These are phyloP conservation scores for Cystobasidiaceae sp. DNA, from an alignment of 1,284 basidiomycete genomes.

Conservation along the genomic window DNA sequence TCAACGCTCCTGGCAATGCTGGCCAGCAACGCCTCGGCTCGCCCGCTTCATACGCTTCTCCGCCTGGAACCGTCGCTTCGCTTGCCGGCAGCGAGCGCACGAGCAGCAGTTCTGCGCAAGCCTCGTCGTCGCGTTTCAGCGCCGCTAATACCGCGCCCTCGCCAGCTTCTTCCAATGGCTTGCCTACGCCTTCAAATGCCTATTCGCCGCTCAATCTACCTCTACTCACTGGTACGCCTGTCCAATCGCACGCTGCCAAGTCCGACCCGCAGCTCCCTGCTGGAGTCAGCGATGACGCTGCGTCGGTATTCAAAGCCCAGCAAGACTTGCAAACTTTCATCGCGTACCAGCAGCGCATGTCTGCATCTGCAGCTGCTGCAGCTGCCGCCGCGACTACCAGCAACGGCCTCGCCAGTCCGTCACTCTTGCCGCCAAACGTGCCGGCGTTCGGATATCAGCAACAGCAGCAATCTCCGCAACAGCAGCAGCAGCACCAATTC, in stretches of 20 bases:
- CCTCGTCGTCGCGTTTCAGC: neutral
- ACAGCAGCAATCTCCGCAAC: slow-evolving; percentile 1
- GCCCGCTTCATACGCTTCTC: neutral
- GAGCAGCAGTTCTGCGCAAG: neutral
- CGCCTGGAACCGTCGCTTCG: slow-evolving; percentile 16
- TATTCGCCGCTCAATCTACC: slow-evolving; percentile 19
- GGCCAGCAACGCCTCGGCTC: neutral
- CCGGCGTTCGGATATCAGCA: neutral
- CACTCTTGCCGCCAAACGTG: neutral
- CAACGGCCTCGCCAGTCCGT: neutral
- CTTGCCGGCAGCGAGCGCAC: slow-evolving; percentile 9
- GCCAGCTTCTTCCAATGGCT: slow-evolving; percentile 14
- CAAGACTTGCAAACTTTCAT: slow-evolving; percentile 19
- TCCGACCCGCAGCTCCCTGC: neutral
- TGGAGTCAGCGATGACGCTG: neutral
- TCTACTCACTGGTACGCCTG: neutral
- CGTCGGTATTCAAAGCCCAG: slow-evolving; percentile 5
- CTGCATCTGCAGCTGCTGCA: neutral
- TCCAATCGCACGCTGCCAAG: neutral
- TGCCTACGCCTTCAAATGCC: slow-evolving; percentile 17
- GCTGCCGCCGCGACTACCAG: neutral
- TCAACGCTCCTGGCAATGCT: neutral
- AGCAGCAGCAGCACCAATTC: neutral
- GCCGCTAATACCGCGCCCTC: slow-evolving; percentile 16
- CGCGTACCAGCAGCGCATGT: slow-evolving; percentile 22